Base-by-base conservation (phyloP, 2,329 filamentous ascomycete species). In the Aspergillus sp. region DNA sequence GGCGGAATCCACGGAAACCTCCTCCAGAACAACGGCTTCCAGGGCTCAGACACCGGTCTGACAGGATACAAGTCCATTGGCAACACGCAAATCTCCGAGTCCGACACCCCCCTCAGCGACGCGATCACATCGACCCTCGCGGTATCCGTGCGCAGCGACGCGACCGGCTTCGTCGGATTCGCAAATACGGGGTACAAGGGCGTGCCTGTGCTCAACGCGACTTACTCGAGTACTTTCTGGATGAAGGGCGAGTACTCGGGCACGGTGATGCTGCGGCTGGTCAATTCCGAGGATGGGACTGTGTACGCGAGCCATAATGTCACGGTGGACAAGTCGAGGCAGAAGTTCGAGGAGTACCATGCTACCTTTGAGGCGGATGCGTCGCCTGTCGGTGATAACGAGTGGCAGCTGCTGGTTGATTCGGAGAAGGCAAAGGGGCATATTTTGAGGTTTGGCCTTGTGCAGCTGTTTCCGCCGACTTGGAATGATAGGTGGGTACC, bases 171-270 rank as follows among this genome's bases (percentile, higher is more conserved):
- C 24, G 68, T 73, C 40, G 75, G 74, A 1, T 71, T 81, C 37
- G 76, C 80, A 35, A 77, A 87, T 55, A 70, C 75, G 54, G 82
- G 70, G 9, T 73, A 70, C 37, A 64, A 63, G 6, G 71, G 70
- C 1, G 62, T 73, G 12, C 67, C 69, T 0, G 68, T 72, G n/a
- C 60, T 59, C 17, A 59, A 64, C 0, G 61, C 61, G 19, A 66
- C 61, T 1, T 74, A 74, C 33, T 64, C 58, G 12, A 66, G 61
- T 23, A 65, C 65, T 9, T 74, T 74, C 52, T 74, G 67, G 63
- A 70, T 74, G 63, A 65, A 60, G 54, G 71, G 70, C 2, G 55
- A 67, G 15, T 73, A 73, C 45, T 59, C 55, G 0, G 69, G 69
- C 2, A 57, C 37, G 0, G 51, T 70, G 45, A 68, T 65, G 6